Evolutionary conservation across 805 yeast species (phyloP).

Genomic region (Cyberlindnera xylosilytica): DNA sequence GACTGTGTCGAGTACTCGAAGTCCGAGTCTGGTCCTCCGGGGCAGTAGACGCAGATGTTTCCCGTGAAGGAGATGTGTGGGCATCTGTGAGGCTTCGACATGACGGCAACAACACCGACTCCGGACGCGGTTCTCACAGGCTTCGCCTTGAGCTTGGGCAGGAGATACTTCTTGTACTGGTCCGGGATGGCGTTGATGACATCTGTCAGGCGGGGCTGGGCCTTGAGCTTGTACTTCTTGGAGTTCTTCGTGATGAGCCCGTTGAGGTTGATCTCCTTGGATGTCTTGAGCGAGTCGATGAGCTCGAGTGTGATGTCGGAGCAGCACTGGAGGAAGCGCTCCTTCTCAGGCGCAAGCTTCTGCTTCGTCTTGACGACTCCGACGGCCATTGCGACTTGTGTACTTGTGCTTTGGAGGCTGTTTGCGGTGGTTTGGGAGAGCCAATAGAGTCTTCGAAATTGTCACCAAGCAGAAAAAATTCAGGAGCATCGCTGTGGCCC

Average conservation of each 20-base stretch:
- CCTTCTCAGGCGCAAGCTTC: conserved; percentile 85
- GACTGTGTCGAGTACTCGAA: conserved; percentile 98
- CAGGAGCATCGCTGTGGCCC: too few species aligned
- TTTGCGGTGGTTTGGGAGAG: too few species aligned
- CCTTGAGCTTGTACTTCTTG: conserved; percentile 85
- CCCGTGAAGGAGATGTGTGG: conserved; percentile 99
- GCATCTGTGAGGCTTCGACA: conserved; percentile 99
- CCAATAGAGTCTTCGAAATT: too few species aligned
- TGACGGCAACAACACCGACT: conserved; percentile 97
- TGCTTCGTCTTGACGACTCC: conserved; percentile 42
- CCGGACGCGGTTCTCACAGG: conserved; percentile 99
- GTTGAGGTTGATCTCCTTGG: conserved; percentile 82
- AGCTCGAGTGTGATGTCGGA: conserved; percentile 87
- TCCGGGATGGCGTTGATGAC: conserved; percentile 94
- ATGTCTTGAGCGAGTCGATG: conserved; percentile 68
- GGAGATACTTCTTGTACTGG: conserved; percentile 83
- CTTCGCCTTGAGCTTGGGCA: conserved; percentile 95
- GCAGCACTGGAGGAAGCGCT: conserved; percentile 88
- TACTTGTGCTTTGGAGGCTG: too few species aligned
- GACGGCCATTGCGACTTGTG: too few species aligned
- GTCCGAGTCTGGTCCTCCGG: conserved; percentile 98
- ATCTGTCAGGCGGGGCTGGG: conserved; percentile 93
- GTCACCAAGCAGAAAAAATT: too few species aligned
- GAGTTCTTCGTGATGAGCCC: conserved; percentile 84
- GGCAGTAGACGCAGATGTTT: conserved; percentile 96